Percentiles rank a stretch among this genome's conserved stretches.
Conservation (phyloP, 2,329 filamentous ascomycete genomes). For the Hypomyces perniciosus region DNA sequence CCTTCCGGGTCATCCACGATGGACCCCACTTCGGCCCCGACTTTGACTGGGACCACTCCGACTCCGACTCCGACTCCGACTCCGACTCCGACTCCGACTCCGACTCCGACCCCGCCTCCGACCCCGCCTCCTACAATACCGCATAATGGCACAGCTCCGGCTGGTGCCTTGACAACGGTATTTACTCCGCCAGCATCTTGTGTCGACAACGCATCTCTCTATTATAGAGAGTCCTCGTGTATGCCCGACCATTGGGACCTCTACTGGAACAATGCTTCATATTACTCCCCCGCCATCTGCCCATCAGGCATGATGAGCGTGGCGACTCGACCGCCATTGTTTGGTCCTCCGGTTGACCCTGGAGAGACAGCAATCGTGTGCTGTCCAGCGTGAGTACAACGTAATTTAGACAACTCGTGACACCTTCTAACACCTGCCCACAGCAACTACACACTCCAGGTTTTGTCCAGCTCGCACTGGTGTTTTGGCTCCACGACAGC, state of each 20-base stretch:
- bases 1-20: neutral
- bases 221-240: neutral
- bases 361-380: slow-evolving; percentile 1
- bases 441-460: neutral
- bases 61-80: neutral
- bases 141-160: neutral
- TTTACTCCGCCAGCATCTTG: slow-evolving; percentile 1
- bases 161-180: neutral
- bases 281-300: slow-evolving; percentile 1
- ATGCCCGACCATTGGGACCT: neutral
- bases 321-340: neutral
- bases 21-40: neutral
- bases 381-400: neutral
- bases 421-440: too few relatives aligned
- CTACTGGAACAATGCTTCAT: neutral
- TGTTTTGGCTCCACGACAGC: neutral
- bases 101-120: too few relatives aligned
- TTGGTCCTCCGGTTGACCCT: neutral
- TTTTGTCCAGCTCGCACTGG: neutral
- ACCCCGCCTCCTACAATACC: neutral
- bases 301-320: slow-evolving; percentile 1
- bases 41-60: neutral
- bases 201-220: neutral
- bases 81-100: neutral
- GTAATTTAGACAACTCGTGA: neutral